Evolutionary conservation across 495 filamentous ascomycete species (phyloP), one percentile per base, ranked within the genome.

Genomic region (Penicillium canariense): DNA sequence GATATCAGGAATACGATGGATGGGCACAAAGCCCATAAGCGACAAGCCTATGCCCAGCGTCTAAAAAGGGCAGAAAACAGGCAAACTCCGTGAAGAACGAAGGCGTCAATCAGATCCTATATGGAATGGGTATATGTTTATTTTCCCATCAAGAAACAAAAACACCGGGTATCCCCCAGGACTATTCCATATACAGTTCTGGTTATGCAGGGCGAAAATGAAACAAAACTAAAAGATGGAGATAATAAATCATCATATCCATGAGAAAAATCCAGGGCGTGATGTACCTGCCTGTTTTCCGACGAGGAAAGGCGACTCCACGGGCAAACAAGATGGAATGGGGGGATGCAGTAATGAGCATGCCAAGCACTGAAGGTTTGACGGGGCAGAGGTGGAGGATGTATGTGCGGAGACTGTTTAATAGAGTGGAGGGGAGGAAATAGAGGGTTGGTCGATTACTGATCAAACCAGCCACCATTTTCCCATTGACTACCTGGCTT

Each of bases 401-500:
- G 18, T 40, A 32, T 32, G 30, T 32, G 30, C 30, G 30, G 6
- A 32, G 6, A 30, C 26, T 45, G 26, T 45, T 25, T 28, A 12
- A 28, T 27, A 10, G 25, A 7, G 3, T 3, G 25, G 14, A 17
- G 23, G 12, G 10, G 3, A 4, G 14, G 43, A 14, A 34, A 14
- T 3, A n/a, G 12, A 11, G 25, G 12, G 1, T 25, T 28, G 10
- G 14, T 46, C 2, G 25, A 30, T 17, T 17, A 48, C 2, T n/a
- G 45, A 11, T 54, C 48, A 49, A 90, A 89, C 84, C 85, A 90
- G 4, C 87, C 87, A 9, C 87, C 87, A 22, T 68, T 62, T 52
- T 90, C 88, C 87, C 86, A 90, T 48, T 84, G 55, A 0, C n/a
- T n/a, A n/a, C 87, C 87, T 2, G 82, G 74, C 18, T 67, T 61